A percentile compares a stretch with the other conserved stretches of the same genome.
These are phyloP conservation scores for Ophiostoma pallidulum DNA, from an alignment of 2,329 filamentous ascomycete species.

Conservation along the genomic window DNA sequence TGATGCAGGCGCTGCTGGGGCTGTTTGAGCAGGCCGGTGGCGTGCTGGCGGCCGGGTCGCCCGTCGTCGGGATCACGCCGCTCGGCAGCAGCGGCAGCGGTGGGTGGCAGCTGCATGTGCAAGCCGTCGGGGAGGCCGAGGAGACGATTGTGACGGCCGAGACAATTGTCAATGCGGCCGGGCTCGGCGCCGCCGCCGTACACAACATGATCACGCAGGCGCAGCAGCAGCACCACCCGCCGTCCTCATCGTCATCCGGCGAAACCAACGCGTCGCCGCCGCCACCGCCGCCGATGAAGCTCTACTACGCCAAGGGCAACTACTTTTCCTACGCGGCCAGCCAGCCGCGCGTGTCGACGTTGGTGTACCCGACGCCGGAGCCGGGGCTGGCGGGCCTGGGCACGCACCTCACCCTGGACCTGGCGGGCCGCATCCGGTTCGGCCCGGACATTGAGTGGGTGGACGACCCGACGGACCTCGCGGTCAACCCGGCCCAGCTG, in stretches of 20 bases:
- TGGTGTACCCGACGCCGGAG: conserved; percentile 81
- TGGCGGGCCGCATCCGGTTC: conserved; percentile 76
- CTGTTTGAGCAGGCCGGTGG: conserved; percentile 70
- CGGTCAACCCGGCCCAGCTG: conserved; percentile 53
- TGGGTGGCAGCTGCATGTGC: conserved; percentile 62
- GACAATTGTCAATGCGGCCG: conserved; percentile 76
- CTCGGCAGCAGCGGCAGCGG: conserved; percentile 33
- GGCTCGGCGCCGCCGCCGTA: conserved; percentile 64
- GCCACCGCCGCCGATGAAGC: conserved; percentile 38
- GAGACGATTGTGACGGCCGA: conserved; percentile 57
- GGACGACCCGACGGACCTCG: conserved; percentile 57
- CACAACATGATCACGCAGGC: conserved; percentile 70
- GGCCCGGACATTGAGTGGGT: conserved; percentile 97
- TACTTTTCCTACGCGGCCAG: conserved; percentile 78
- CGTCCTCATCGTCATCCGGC: no score
- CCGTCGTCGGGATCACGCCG: conserved; percentile 52
- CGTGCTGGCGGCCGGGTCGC: conserved; percentile 58
- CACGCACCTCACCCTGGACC: conserved; percentile 86
- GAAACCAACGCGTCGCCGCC: no score
- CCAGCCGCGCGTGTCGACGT: conserved; percentile 53
- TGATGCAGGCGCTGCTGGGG: conserved; percentile 74
- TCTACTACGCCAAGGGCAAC: conserved; percentile 86
- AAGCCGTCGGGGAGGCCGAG: not conserved
- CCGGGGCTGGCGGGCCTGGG: conserved; percentile 78
- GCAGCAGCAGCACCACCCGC: conserved; percentile 18